phyloP scores from a whole-genome alignment of 1,139 yeast species.

The Spencermartinsiella ligniputridi region DNA sequence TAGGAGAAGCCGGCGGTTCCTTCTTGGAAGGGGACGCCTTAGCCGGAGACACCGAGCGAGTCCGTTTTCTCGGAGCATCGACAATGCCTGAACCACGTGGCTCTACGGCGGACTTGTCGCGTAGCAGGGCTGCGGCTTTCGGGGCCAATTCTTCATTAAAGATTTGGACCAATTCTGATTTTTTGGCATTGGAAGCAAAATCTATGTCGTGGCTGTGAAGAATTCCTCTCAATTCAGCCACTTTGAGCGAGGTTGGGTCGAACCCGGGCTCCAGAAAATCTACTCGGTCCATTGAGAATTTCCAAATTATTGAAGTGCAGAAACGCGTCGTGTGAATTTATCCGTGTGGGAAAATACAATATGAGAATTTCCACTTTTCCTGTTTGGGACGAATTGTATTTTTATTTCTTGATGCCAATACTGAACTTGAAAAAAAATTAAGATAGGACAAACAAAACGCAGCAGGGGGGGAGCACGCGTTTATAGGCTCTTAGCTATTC shows the following conservation, averaged over 20 bases:
- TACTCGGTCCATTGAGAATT: background rate
- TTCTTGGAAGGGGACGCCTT: constrained; percentile 9
- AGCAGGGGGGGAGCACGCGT: too few relatives aligned
- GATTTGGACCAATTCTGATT: constrained; percentile 51
- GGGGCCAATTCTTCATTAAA: constrained; percentile 49
- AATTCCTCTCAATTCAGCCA: constrained; percentile 60
- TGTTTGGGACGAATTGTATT: too few relatives aligned
- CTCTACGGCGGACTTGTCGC: constrained; percentile 23
- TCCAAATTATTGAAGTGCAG: too few relatives aligned
- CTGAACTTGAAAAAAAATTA: too few relatives aligned
- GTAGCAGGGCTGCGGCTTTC: constrained; percentile 36
- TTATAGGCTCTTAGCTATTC: too few relatives aligned
- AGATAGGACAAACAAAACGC: too few relatives aligned
- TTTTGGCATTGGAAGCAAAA: constrained; percentile 59
- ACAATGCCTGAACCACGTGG: constrained; percentile 32
- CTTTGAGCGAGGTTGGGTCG: constrained; percentile 57
- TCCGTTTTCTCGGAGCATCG: constrained; percentile 28
- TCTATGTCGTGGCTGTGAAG: constrained; percentile 53
- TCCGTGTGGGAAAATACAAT: background rate
- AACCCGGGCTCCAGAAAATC: constrained; percentile 40
- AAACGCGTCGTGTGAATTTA: background rate
- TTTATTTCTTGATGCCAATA: too few relatives aligned
- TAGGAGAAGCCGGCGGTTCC: background rate
- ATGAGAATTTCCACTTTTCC: background rate
- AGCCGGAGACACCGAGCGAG: constrained; percentile 23